Evolutionary conservation across 805 yeast species (phyloP).

Genomic region (Suhomyces tanzawaensis): DNA sequence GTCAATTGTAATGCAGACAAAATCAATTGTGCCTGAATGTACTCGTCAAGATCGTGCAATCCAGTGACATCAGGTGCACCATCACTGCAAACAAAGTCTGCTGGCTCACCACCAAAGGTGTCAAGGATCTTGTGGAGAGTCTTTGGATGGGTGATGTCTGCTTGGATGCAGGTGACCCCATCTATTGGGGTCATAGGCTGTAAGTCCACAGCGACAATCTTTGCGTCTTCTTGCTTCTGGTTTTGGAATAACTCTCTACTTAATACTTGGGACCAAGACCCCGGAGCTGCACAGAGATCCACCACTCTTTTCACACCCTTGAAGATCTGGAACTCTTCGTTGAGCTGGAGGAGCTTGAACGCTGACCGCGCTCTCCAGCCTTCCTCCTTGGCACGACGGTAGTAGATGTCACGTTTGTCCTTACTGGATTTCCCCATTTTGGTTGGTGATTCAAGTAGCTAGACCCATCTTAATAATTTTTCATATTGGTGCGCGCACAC

Average conservation of each 20-base stretch:
- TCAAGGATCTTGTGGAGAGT: constrained; percentile 74
- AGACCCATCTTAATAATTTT: constrained; percentile 2
- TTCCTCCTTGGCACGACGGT: constrained; percentile 92
- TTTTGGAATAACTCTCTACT: constrained; percentile 61
- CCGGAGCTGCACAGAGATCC: constrained; percentile 97
- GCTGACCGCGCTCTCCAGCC: constrained; percentile 99
- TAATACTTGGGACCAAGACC: constrained; percentile 97
- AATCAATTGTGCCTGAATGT: constrained; percentile 91
- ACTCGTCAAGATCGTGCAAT: constrained; percentile 92
- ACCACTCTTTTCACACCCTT: constrained; percentile 79
- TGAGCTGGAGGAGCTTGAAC: constrained; percentile 83
- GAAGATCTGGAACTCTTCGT: constrained; percentile 84
- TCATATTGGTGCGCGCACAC: constrained; percentile 4
- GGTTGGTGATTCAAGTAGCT: background rate
- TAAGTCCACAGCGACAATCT: constrained; percentile 89
- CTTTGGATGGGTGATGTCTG: constrained; percentile 95
- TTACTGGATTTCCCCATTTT: constrained; percentile 91
- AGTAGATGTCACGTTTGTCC: constrained; percentile 90
- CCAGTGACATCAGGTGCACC: constrained; percentile 99
- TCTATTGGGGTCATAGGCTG: constrained; percentile 98
- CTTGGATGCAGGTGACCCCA: constrained; percentile 87
- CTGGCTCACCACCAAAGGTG: constrained; percentile 85
- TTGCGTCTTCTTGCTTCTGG: constrained; percentile 43
- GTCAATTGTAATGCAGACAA: constrained; percentile 89
- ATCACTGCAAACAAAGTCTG: constrained; percentile 94